Evolutionary conservation across 805 yeast genomes (phyloP).

Genomic region (Hermanozyma aechmeae): DNA sequence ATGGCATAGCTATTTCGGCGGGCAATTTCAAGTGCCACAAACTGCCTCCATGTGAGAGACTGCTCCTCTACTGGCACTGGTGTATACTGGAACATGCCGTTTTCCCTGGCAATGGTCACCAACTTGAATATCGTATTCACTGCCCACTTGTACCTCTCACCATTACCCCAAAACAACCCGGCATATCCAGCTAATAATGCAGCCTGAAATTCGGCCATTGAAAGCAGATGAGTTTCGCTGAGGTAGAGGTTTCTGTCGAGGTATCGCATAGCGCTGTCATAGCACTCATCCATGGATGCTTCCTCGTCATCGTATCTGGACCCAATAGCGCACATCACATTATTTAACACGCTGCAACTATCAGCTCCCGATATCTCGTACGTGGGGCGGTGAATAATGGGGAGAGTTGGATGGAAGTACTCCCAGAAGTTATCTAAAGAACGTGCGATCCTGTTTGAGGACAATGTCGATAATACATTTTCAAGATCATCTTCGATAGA

Average conservation of each 20-base stretch:
- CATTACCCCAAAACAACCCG: not conserved
- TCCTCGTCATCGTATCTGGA: no score
- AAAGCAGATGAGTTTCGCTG: not conserved
- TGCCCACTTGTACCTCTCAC: conserved; percentile 1
- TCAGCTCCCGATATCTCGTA: not conserved
- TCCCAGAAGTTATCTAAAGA: not conserved
- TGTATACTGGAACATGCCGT: conserved; percentile 1
- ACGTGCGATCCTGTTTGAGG: not conserved
- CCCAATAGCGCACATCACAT: no score
- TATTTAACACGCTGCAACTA: not conserved
- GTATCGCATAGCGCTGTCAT: no score
- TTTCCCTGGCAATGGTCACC: not conserved
- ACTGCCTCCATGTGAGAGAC: not conserved
- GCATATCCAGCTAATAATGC: not conserved
- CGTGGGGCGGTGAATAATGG: not conserved
- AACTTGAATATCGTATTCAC: not conserved
- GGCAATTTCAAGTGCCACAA: not conserved
- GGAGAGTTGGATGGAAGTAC: not conserved
- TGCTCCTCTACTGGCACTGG: not conserved
- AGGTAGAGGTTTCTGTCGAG: no score
- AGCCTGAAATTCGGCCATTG: conserved; percentile 1
- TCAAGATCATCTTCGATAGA: no score
- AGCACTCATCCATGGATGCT: no score
- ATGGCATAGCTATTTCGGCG: not conserved
- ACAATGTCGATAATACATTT: not conserved